Conservation (phyloP, 179 eudicot species). For the Beta corolliflora region DNA sequence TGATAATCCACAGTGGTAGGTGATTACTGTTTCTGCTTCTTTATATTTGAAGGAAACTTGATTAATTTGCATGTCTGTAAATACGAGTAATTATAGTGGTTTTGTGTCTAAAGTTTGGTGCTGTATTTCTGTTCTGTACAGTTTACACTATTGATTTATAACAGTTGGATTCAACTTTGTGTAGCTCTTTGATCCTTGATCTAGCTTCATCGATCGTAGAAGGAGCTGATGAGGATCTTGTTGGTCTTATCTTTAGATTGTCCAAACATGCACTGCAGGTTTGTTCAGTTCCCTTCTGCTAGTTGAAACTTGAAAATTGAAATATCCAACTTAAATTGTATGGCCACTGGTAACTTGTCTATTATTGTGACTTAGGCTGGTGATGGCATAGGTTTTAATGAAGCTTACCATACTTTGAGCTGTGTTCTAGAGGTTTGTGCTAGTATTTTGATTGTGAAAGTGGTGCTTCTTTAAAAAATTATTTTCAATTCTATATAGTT, state of each 20-base stretch:
- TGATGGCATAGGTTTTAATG: slow-evolving; percentile 44
- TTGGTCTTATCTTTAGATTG: slow-evolving; percentile 51
- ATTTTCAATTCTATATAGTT: too few relatives aligned
- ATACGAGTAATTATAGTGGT: neutral
- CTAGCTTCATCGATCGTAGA: slow-evolving; percentile 67
- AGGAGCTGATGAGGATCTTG: slow-evolving; percentile 73
- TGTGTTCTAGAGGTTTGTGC: slow-evolving; percentile 66
- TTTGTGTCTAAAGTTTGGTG: neutral
- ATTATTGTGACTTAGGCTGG: slow-evolving; percentile 46
- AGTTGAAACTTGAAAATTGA: neutral
- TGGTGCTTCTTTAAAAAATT: neutral
- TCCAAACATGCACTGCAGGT: slow-evolving; percentile 71
- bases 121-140: neutral
- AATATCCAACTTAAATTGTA: neutral
- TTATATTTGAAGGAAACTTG: neutral
- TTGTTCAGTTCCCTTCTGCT: slow-evolving; percentile 12
- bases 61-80: neutral
- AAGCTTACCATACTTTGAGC: slow-evolving; percentile 73
- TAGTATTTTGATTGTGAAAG: neutral
- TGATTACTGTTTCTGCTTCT: slow-evolving; percentile 12
- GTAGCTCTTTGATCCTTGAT: slow-evolving; percentile 67
- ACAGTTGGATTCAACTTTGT: slow-evolving; percentile 3
- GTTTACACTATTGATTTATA: slow-evolving; percentile 5
- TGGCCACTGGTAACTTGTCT: slow-evolving; percentile 9
- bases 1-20: slow-evolving; percentile 55